Evolutionary conservation across 805 yeast species (phyloP).

Genomic region (Candida piceae): DNA sequence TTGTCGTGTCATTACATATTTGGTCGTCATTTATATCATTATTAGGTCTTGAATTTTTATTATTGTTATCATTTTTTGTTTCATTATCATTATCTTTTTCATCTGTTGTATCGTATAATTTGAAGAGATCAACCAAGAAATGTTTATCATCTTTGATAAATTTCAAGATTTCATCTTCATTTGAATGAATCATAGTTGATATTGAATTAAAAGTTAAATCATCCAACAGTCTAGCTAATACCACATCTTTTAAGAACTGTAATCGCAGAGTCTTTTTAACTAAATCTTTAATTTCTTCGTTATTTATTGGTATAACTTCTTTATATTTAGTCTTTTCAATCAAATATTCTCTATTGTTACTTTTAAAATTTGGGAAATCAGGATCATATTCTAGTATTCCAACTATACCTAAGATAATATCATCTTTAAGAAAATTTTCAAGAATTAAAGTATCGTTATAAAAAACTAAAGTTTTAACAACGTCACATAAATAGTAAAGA

Average conservation of each 20-base stretch:
- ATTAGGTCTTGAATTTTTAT: not conserved
- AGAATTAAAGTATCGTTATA: slow-evolving; percentile 65
- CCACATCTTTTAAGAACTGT: slow-evolving; percentile 82
- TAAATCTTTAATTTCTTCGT: slow-evolving; percentile 43
- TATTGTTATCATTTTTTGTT: not conserved
- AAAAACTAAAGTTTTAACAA: slow-evolving; percentile 63
- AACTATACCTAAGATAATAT: slow-evolving; percentile 50
- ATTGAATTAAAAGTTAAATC: slow-evolving; percentile 70
- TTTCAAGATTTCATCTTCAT: slow-evolving; percentile 63
- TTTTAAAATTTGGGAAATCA: slow-evolving; percentile 73
- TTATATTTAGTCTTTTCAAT: slow-evolving; percentile 55
- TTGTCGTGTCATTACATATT: not conserved
- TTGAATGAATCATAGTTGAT: slow-evolving; percentile 58
- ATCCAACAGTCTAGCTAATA: slow-evolving; percentile 74
- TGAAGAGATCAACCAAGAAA: slow-evolving; percentile 57
- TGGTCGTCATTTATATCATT: too few species aligned
- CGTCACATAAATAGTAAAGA: slow-evolving; percentile 65
- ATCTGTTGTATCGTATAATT: slow-evolving; percentile 38
- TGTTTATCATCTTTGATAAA: slow-evolving; percentile 46
- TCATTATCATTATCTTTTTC: slow-evolving; percentile 6
- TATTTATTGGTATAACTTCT: slow-evolving; percentile 62
- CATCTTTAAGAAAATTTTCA: slow-evolving; percentile 53
- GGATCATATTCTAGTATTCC: slow-evolving; percentile 90
- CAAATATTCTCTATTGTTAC: slow-evolving; percentile 70
- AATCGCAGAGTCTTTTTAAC: slow-evolving; percentile 73